Base-by-base conservation (phyloP, 306 rosid species). In the Lupinus albus region DNA sequence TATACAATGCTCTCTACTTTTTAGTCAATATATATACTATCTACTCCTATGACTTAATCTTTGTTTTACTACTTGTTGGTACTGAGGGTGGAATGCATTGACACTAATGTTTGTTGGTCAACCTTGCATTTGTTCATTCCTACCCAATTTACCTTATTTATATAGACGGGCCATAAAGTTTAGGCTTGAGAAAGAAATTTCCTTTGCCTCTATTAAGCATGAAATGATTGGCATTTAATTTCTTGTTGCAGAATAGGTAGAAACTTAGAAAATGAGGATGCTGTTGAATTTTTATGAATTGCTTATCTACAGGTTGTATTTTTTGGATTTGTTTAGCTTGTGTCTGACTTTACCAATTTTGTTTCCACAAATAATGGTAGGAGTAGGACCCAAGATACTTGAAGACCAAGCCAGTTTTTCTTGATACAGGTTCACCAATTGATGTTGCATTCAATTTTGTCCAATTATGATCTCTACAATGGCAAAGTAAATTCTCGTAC, bases 71-170 rank as follows among this genome's bases (percentile, higher is more conserved):
- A 47, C 46, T 66, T 57, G 33, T 66, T 57, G 33, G 65, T 62
- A 54, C 20, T 69, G 38, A 76, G 46, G 65, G 55, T 66, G 58
- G 47, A 21, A 75, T 25, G 49, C 74, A 65, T 71, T 75, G 33
- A 74, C 74, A 63, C 53, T 49, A 53, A 59, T 61, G 80, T 84
- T 86, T 80, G 89, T 84, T 81, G 88, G 77, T 83, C 91, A 76
- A 86, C 79, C 72, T 7, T 52, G 59, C 60, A 64, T 77, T 69
- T 77, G 47, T 76, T 57, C 46, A 44, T 53, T 77, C 88, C 82
- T 72, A 67, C 83, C 65, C 52, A 30, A 21, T 61, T 32, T 72
- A 55, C 50, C 68, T 47, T 66, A 17, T 20, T 54, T 65, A 45
- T 45, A 45, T 32, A 42, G 49, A 38, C 3, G 30, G 25, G 54